These are phyloP conservation scores for Xanthoceras sorbifolium DNA, from an alignment of 345 rosid genomes.

Conservation along the genomic window DNA sequence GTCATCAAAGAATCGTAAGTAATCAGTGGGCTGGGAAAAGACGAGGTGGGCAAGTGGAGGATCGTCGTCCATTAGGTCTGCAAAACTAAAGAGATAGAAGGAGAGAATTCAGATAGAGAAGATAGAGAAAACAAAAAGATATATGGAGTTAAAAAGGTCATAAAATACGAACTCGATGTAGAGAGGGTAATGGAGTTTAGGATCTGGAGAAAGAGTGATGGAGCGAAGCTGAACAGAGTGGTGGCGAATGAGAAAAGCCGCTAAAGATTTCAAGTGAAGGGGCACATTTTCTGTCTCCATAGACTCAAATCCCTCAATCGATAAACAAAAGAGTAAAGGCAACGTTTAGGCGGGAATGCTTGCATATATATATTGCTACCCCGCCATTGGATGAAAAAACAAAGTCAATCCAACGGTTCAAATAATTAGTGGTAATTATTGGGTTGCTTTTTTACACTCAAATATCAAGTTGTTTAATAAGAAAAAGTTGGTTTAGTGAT, in stretches of 20 bases:
- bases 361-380: too few species aligned
- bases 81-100: slow-evolving; percentile 43
- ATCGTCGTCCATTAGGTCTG: slow-evolving; percentile 72
- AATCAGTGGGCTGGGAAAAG: slow-evolving; percentile 54
- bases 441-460: too few species aligned
- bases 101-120: not conserved
- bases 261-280: slow-evolving; percentile 42
- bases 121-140: not conserved
- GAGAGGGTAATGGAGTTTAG: slow-evolving; percentile 84
- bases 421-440: too few species aligned
- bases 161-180: slow-evolving; percentile 49
- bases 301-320: not conserved
- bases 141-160: not conserved
- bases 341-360: slow-evolving; percentile 16
- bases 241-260: slow-evolving; percentile 58
- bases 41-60: slow-evolving; percentile 62
- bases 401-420: too few species aligned
- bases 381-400: too few species aligned
- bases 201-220: slow-evolving; percentile 65
- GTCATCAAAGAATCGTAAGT: slow-evolving; percentile 60
- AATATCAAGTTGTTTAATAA: too few species aligned
- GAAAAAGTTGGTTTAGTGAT: too few species aligned
- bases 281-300: slow-evolving; percentile 32
- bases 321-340: not conserved
- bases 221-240: slow-evolving; percentile 65